Percentiles rank a stretch among this genome's conserved stretches.
Evolutionary conservation across 176 grass and related monocot species (phyloP).

Genomic region (Tillandsia fasciculata): DNA sequence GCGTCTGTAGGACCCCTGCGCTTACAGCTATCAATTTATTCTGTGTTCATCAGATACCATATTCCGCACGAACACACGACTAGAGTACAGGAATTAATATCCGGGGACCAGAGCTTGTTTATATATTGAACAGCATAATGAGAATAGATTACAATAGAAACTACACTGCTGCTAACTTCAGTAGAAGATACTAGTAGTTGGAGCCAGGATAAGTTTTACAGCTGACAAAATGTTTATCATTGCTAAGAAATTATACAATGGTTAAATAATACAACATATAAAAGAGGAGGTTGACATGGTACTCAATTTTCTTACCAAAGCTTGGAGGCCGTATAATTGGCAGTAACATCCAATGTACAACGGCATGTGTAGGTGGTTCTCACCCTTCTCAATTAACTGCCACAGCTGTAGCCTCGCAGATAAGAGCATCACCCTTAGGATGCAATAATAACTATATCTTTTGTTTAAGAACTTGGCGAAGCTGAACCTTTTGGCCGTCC

Average conservation of each 20-base stretch:
- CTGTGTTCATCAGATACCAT: too few species aligned
- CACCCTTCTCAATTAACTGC: not conserved
- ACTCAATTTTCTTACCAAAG: not conserved
- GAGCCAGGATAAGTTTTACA: not conserved
- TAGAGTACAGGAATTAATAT: too few species aligned
- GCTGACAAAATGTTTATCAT: not conserved
- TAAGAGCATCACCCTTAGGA: not conserved
- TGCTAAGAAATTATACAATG: not conserved
- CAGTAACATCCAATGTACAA: not conserved
- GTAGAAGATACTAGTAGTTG: not conserved
- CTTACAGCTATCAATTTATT: too few species aligned
- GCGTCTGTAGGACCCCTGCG: too few species aligned
- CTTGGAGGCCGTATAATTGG: not conserved
- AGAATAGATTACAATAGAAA: not conserved
- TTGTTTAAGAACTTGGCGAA: slow-evolving; percentile 57
- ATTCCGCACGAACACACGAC: too few species aligned
- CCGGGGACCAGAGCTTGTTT: not conserved
- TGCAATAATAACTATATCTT: slow-evolving; percentile 39
- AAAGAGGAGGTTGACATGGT: not conserved
- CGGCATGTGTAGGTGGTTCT: not conserved
- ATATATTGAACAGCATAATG: not conserved
- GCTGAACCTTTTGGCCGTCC: slow-evolving; percentile 55
- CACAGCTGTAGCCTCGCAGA: not conserved
- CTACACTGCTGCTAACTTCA: not conserved
- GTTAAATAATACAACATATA: not conserved